Evolutionary conservation across 305 asterid genomes (phyloP).

Genomic region (Fraxinus sp.): DNA sequence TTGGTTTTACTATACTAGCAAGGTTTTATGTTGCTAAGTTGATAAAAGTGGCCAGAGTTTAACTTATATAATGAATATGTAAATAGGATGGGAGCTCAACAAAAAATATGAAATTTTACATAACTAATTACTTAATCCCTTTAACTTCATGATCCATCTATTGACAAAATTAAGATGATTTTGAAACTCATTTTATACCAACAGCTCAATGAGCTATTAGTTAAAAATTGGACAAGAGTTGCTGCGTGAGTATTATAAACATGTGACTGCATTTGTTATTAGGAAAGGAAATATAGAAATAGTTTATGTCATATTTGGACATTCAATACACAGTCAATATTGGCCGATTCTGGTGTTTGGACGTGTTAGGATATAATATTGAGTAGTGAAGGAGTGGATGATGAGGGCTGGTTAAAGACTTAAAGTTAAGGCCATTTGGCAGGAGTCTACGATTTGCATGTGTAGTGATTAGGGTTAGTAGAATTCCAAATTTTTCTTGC

Average conservation of each 20-base stretch:
- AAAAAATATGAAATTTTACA: neutral
- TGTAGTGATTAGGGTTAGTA: neutral
- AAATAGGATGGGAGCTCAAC: neutral
- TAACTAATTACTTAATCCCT: neutral
- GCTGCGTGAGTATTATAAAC: neutral
- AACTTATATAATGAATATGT: neutral
- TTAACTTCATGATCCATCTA: neutral
- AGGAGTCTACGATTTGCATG: neutral
- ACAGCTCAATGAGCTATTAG: neutral
- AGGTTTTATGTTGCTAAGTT: conserved; percentile 2
- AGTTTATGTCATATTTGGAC: neutral
- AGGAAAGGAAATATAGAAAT: neutral
- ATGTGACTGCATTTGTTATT: neutral
- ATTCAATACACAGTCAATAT: neutral
- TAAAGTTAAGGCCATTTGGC: neutral
- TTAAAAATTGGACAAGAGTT: neutral
- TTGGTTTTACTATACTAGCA: neutral
- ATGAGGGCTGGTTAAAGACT: neutral
- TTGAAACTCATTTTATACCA: neutral
- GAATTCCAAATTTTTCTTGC: neutral
- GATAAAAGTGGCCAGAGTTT: neutral
- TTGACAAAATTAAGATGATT: neutral
- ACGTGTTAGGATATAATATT: neutral
- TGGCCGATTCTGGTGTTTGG: neutral
- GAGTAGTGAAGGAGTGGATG: neutral